Percentiles rank a stretch among this genome's conserved stretches.
Conservation (phyloP, 495 filamentous ascomycete genomes). For the Staphylotrichum longicolle region DNA sequence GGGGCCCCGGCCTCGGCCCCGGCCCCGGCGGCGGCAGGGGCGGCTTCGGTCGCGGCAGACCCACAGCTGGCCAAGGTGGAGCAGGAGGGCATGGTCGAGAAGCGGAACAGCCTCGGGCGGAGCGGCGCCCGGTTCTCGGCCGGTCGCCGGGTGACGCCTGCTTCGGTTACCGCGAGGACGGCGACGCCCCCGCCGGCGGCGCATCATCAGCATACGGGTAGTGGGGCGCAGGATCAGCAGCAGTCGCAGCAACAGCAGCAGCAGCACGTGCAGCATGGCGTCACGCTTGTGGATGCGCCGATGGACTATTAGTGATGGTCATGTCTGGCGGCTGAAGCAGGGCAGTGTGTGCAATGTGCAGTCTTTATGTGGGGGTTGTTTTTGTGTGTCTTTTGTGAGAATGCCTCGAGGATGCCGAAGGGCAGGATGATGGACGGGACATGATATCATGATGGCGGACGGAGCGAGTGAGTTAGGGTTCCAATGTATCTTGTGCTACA, state of each 20-base stretch:
- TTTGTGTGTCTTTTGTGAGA: not conserved
- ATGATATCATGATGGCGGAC: conserved; percentile 8
- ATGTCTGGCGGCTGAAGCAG: not conserved
- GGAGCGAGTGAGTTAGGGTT: conserved; percentile 14
- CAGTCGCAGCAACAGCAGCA: not conserved
- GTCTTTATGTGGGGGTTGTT: no score
- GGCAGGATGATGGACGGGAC: not conserved
- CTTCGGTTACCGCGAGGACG: conserved; percentile 12
- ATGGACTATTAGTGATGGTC: conserved; percentile 38
- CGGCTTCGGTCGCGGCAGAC: conserved; percentile 31
- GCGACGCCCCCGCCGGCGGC: conserved; percentile 11
- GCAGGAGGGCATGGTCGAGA: conserved; percentile 39
- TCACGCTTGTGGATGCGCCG: conserved; percentile 35
- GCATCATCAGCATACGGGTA: conserved; percentile 11
- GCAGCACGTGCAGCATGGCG: conserved; percentile 22
- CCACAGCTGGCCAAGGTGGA: conserved; percentile 39
- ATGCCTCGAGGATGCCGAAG: not conserved
- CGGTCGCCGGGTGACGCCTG: conserved; percentile 41
- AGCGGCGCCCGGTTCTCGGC: conserved; percentile 45
- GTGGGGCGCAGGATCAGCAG: conserved; percentile 7
- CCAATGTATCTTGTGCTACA: conserved; percentile 17
- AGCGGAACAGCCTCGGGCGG: conserved; percentile 53
- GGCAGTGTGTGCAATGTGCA: not conserved
- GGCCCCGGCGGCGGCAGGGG: conserved; percentile 27
- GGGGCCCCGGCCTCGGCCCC: conserved; percentile 36